Conservation (phyloP, 768 basidiomycete genomes). For the Aureoboletus auriporus region DNA sequence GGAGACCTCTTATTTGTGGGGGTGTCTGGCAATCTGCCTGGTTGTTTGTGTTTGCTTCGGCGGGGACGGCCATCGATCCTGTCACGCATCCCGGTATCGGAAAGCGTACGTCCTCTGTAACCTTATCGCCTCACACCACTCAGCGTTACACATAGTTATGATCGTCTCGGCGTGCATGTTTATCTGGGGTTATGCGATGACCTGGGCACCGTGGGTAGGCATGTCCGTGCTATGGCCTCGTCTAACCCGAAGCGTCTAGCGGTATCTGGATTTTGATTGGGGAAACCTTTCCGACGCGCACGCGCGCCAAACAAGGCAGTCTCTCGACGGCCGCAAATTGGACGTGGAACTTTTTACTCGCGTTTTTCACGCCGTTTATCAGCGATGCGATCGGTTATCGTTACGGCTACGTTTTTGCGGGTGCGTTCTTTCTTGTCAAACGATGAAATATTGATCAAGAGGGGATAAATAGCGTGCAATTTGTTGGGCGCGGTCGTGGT, state of each 20-base stretch:
- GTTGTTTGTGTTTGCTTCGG: slow-evolving; percentile 72
- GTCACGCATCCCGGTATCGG: slow-evolving; percentile 45
- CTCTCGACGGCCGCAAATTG: slow-evolving; percentile 64
- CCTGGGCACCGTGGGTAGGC: slow-evolving; percentile 53
- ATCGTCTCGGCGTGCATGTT: slow-evolving; percentile 68
- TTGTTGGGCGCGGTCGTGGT: slow-evolving; percentile 56
- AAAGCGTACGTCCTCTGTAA: slow-evolving; percentile 35
- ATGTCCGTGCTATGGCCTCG: not conserved
- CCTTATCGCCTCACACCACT: not conserved
- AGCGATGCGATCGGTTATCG: slow-evolving; percentile 48
- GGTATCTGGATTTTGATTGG: slow-evolving; percentile 77
- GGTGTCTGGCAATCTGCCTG: slow-evolving; percentile 67
- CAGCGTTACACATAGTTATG: slow-evolving; percentile 39
- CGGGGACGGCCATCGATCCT: slow-evolving; percentile 62
- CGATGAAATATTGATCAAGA: not conserved
- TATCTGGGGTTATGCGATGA: slow-evolving; percentile 67
- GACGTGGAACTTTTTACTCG: slow-evolving; percentile 68
- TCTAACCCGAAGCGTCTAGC: slow-evolving; percentile 14
- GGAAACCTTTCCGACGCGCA: slow-evolving; percentile 71
- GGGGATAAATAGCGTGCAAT: slow-evolving; percentile 43
- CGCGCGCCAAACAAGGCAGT: slow-evolving; percentile 67
- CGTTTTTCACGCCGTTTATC: slow-evolving; percentile 81
- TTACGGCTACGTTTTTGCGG: slow-evolving; percentile 72
- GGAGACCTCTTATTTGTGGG: slow-evolving; percentile 60
- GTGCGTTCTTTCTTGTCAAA: slow-evolving; percentile 23